Base-by-base conservation (phyloP, 108 stramenopile genomes). In the Aureococcus anophagefferens region DNA sequence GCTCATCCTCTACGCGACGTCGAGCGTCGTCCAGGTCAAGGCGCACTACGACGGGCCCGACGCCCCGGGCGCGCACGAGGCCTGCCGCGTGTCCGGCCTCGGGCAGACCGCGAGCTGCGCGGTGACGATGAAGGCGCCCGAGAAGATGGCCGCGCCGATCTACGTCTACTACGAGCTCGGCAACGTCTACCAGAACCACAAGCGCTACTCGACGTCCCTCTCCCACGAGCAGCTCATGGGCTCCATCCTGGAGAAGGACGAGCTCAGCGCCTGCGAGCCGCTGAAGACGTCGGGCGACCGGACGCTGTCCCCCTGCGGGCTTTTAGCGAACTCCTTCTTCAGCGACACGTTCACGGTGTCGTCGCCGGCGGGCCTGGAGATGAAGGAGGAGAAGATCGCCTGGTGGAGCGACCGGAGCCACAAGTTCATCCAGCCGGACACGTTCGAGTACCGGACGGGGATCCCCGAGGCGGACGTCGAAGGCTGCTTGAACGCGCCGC, bases 181-280 rank as follows among this genome's bases (percentile, higher is more conserved):
- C 67, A 98, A 98, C 76, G 98, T 97, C 76, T 93, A 96, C 81
- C 99, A 99, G 84, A 99, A 98, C 76, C 96, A 97, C 80, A 78
- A 96, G 33, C 79, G 81, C 64, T 98, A 94, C 75, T 79, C 79
- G 9, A 85, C 72, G 46, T 35, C 35, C 45, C 17, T 30, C 78
- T 78, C 65, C 68, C 72, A 16, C 46, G 51, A 59, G 51, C 51
- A 59, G 25, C 51, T 59, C 51, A 3, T 59, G 21, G 51, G 51
- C 51, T 1, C 51, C 51, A 25, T 9, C 51, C 51, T 28, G 21
- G 17, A 1, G 21, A 28, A 59, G 21, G 51, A 25, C 51, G 37
- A 40, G 37, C 37, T 40, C 37, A 25, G 3, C 21, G 1, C 51
- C 7, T 59, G 51, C 51, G 1, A 16, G 3, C 51, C 51, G 21